phyloP scores from a whole-genome alignment of 306 rosid species.

The Trifolium pratense region DNA sequence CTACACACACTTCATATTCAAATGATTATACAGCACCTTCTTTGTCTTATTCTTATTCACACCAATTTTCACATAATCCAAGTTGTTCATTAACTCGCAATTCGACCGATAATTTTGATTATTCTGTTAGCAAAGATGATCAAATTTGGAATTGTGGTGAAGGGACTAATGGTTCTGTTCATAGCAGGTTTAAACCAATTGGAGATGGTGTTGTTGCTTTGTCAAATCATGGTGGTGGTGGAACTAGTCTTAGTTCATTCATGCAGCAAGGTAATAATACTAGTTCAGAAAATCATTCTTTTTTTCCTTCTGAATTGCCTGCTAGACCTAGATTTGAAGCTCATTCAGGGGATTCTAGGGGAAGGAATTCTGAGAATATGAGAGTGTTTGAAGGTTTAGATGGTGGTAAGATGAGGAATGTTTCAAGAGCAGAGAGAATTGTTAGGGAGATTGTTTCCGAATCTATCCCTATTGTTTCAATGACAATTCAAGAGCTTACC shows the following conservation, averaged over 20 bases:
- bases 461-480: slow-evolving; percentile 61
- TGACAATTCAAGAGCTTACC: slow-evolving; percentile 71
- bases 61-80: slow-evolving; percentile 81
- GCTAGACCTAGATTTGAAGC: slow-evolving; percentile 80
- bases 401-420: slow-evolving; percentile 57
- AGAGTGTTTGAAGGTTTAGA: slow-evolving; percentile 66
- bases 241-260: slow-evolving; percentile 58
- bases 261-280: slow-evolving; percentile 81
- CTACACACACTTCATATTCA: slow-evolving; percentile 61
- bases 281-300: slow-evolving; percentile 82
- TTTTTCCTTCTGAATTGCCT: slow-evolving; percentile 90
- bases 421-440: slow-evolving; percentile 73
- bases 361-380: slow-evolving; percentile 78
- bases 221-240: slow-evolving; percentile 70
- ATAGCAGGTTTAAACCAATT: slow-evolving; percentile 96
- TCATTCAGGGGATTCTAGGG: slow-evolving; percentile 79
- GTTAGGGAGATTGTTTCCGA: slow-evolving; percentile 65
- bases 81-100: slow-evolving; percentile 91
- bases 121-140: slow-evolving; percentile 77
- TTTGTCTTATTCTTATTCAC: slow-evolving; percentile 83
- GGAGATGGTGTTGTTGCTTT: slow-evolving; percentile 78
- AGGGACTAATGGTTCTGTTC: slow-evolving; percentile 98
- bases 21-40: slow-evolving; percentile 82
- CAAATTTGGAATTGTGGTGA: slow-evolving; percentile 97
- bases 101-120: slow-evolving; percentile 86